Base-by-base conservation (phyloP, 208 protist species). In the Trypanosoma melophagium region DNA sequence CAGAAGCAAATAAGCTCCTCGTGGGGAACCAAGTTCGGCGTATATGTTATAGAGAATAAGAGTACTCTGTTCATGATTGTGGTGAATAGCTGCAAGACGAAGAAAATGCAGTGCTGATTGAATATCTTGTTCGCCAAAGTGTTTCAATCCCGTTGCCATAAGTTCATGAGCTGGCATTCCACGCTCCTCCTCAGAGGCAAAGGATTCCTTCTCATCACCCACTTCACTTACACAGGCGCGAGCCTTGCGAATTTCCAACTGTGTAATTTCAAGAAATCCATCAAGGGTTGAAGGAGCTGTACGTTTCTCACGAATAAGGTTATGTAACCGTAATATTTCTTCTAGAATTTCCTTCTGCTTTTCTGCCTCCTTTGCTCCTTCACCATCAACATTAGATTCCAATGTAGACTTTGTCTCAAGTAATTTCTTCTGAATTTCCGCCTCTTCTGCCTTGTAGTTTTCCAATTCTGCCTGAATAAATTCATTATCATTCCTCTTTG, bases 41-140 rank as follows among this genome's bases (percentile, higher is more conserved):
- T 94, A 96, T 50, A 94, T 89, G 71, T 74, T 84, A 77, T 90
- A 82, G 54, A 96, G 65, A 51, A 94, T 31, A 35, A 94, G 64
- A 19, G 82, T 87, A 59, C 87, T 92, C 67, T 93, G 81, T 38
- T 91, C 81, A 66, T 93, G 80, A 50, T 90, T 83, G 79, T 96
- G 89, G 71, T 94, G 87, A 65, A 96, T 84, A 9, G 92, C 87
- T 21, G 92, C 89, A 54, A 96, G 79, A 57, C 92, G 92, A 40
- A 96, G 79, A 58, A 92, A 94, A 72, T 95, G 92, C 47, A 96
- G 59, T 19, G 78, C 80, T 41, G 54, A 45, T 57, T 83, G 77
- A 17, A 92, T 78, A 62, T 96, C 76, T 56, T 87, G 73, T 25
- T 79, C 66, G 60, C 93, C 74, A 64, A 94, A 80, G 53, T 79